These are phyloP conservation scores for Teunomyces aglyptinius DNA, from an alignment of 805 yeast genomes.

Conservation along the genomic window DNA sequence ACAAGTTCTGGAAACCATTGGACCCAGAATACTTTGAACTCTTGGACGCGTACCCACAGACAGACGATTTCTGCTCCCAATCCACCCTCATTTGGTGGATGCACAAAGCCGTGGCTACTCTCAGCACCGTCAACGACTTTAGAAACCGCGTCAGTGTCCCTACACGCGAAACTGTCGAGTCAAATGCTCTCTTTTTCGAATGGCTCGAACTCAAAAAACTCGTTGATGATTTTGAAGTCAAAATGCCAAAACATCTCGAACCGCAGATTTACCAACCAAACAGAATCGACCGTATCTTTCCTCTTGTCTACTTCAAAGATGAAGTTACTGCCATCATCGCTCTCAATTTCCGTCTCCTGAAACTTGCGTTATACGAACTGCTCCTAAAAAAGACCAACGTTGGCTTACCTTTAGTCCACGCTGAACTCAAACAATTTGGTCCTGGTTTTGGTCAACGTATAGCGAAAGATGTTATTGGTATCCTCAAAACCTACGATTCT, in stretches of 20 bases:
- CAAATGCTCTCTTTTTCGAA: slow-evolving; percentile 20
- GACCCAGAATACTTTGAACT: slow-evolving; percentile 29
- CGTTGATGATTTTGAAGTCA: slow-evolving; percentile 28
- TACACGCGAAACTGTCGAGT: slow-evolving; percentile 23
- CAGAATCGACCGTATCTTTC: slow-evolving; percentile 22
- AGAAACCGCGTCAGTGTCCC: slow-evolving; percentile 23
- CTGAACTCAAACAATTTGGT: slow-evolving; percentile 24
- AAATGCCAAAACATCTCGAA: slow-evolving; percentile 28
- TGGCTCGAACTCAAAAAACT: slow-evolving; percentile 28
- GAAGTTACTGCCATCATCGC: slow-evolving; percentile 33
- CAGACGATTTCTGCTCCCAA: slow-evolving; percentile 7
- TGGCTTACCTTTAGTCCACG: slow-evolving; percentile 13
- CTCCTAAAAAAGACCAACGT: slow-evolving; percentile 19
- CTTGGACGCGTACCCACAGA: slow-evolving; percentile 6
- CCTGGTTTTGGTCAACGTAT: slow-evolving; percentile 22
- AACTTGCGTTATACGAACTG: slow-evolving; percentile 29
- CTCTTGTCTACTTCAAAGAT: slow-evolving; percentile 34
- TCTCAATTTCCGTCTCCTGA: slow-evolving; percentile 29
- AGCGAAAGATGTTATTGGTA: slow-evolving; percentile 38
- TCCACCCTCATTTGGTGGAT: slow-evolving; percentile 35
- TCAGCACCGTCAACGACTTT: slow-evolving; percentile 30
- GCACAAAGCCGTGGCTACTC: slow-evolving; percentile 27
- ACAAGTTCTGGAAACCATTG: slow-evolving; percentile 30
- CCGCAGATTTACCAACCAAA: slow-evolving; percentile 32
- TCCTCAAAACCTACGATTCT: slow-evolving; percentile 35